Evolutionary conservation across 23 red algal species (phyloP).

Genomic region (Chondrus crispus): DNA sequence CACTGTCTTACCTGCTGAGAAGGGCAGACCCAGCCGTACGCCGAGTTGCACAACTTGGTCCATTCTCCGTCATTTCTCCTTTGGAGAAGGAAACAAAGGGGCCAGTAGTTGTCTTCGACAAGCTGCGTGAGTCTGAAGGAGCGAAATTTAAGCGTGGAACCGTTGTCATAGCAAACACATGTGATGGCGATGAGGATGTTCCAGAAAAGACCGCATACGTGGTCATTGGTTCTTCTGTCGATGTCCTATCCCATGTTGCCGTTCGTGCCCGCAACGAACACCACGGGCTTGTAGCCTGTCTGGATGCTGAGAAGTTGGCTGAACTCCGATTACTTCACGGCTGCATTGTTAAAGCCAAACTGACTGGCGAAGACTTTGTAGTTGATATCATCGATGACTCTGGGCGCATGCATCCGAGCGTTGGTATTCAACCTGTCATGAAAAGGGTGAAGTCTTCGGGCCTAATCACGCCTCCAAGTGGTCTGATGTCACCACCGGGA

Average conservation of each 20-base stretch:
- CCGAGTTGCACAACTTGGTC: conserved; percentile 72
- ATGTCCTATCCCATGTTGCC: conserved; percentile 86
- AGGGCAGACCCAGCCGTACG: conserved; percentile 71
- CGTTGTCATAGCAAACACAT: conserved; percentile 69
- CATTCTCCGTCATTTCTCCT: conserved; percentile 69
- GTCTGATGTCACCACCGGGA: conserved; percentile 57
- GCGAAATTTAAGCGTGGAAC: conserved; percentile 62
- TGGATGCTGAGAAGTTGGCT: conserved; percentile 63
- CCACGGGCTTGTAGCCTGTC: conserved; percentile 76
- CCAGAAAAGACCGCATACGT: conserved; percentile 70
- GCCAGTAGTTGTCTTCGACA: conserved; percentile 53
- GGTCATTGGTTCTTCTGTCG: conserved; percentile 80
- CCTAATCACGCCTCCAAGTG: conserved; percentile 59
- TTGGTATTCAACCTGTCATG: conserved; percentile 64
- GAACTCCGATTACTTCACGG: conserved; percentile 56
- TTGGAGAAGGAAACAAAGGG: conserved; percentile 53
- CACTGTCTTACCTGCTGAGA: conserved; percentile 63
- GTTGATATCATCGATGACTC: conserved; percentile 67
- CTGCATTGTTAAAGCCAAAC: conserved; percentile 67
- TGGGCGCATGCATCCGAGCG: conserved; percentile 52
- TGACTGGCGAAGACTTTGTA: conserved; percentile 57
- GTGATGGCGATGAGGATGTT: conserved; percentile 90
- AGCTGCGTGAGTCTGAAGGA: conserved; percentile 68
- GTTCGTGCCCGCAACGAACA: conserved; percentile 91
- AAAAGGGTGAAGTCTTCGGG: conserved; percentile 59